Evolutionary conservation across 2,329 filamentous ascomycete species (phyloP).

Genomic region (Trichoderma sp.): DNA sequence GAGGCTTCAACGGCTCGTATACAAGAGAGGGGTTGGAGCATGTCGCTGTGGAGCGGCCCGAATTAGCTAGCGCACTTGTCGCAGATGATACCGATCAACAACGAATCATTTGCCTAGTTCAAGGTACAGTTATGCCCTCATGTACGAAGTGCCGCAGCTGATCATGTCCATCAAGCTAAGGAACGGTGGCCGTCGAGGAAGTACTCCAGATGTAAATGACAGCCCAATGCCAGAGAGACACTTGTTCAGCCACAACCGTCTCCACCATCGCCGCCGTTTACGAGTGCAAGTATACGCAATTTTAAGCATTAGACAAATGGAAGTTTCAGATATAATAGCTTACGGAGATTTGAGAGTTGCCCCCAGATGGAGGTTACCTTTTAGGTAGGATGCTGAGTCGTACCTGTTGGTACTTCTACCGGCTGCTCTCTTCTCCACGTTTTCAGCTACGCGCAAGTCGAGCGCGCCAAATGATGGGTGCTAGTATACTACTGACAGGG

Average conservation of each 20-base stretch:
- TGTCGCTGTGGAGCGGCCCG: constrained; percentile 13
- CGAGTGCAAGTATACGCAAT: not conserved
- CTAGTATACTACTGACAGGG: not conserved
- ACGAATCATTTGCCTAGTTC: constrained; percentile 13
- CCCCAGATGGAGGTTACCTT: not conserved
- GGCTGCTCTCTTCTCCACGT: not conserved
- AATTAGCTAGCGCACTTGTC: constrained; percentile 5
- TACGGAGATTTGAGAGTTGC: constrained; percentile 5
- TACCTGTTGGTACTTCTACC: not conserved
- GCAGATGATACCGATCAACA: constrained; percentile 11
- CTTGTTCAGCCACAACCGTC: not conserved
- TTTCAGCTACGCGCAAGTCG: constrained; percentile 11
- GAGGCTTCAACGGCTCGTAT: not conserved
- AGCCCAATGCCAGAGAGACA: not conserved
- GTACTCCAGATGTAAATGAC: not conserved
- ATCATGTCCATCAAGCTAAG: constrained; percentile 13
- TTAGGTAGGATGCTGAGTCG: not conserved
- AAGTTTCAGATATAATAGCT: not conserved
- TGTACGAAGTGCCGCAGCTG: constrained; percentile 17
- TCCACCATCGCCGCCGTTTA: not conserved
- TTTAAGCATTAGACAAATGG: not conserved
- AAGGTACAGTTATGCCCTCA: constrained; percentile 13
- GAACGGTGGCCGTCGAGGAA: not conserved
- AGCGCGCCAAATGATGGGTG: not conserved
- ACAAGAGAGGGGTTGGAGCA: not conserved